Conservation (phyloP, 805 yeast species). For the Maudiozyma barnettii region DNA sequence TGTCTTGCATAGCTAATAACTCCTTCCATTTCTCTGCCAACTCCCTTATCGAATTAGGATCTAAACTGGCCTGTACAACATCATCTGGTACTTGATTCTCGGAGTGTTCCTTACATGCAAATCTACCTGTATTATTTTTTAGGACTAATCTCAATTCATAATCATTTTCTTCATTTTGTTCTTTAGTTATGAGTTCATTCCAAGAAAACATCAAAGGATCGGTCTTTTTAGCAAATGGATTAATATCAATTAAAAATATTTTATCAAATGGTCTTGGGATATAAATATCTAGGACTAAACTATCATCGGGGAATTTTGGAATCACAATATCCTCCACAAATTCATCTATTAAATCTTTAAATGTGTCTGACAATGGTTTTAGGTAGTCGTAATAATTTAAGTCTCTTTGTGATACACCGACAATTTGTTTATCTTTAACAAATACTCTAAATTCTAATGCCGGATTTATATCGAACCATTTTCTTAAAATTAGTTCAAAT, state of each 20-base stretch:
- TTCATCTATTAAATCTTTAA: conserved; percentile 39
- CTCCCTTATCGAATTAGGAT: conserved; percentile 60
- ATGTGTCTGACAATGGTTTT: conserved; percentile 37
- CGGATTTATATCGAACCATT: conserved; percentile 80
- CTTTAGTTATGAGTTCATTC: conserved; percentile 52
- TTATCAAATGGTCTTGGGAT: conserved; percentile 63
- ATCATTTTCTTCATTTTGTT: conserved; percentile 20
- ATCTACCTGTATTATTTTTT: conserved; percentile 61
- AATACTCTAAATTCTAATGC: conserved; percentile 88
- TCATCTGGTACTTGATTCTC: conserved; percentile 90
- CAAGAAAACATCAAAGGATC: conserved; percentile 76
- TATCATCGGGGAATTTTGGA: conserved; percentile 42
- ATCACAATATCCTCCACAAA: conserved; percentile 45
- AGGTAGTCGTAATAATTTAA: conserved; percentile 72
- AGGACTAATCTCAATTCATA: conserved; percentile 58
- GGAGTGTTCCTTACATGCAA: conserved; percentile 72
- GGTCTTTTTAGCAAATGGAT: conserved; percentile 72
- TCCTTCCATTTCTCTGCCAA: conserved; percentile 53
- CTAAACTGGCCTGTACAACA: conserved; percentile 71
- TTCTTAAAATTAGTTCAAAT: conserved; percentile 63
- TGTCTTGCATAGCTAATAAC: conserved; percentile 23
- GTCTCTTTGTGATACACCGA: conserved; percentile 82
- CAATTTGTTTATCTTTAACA: conserved; percentile 49
- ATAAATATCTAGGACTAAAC: conserved; percentile 72
- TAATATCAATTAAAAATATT: conserved; percentile 71